Percentiles rank a stretch among this genome's conserved stretches.
Conservation (phyloP, 345 rosid genomes). For the Salix arbutifolia region DNA sequence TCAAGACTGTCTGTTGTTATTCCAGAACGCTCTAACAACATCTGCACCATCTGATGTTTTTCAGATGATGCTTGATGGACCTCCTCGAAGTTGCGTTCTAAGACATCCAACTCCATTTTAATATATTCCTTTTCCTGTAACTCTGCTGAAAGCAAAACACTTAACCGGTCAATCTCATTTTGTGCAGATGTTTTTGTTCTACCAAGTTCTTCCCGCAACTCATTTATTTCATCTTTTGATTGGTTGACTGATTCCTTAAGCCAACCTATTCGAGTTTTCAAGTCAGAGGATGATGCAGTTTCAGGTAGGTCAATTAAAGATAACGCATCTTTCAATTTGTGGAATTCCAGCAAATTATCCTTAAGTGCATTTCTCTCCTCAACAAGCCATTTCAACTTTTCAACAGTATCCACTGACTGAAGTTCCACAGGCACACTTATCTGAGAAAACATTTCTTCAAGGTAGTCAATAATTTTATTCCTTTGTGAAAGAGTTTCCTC, state of each 20-base stretch:
- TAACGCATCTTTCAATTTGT: constrained; percentile 53
- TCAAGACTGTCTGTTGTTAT: constrained; percentile 33
- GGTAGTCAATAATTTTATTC: constrained; percentile 3
- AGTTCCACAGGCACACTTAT: constrained; percentile 15
- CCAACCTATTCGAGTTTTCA: constrained; percentile 60
- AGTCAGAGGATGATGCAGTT: constrained; percentile 44
- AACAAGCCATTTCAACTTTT: constrained; percentile 38
- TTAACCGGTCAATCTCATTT: constrained; percentile 49
- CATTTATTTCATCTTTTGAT: constrained; percentile 45
- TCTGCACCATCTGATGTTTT: constrained; percentile 50
- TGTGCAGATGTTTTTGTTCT: constrained; percentile 40
- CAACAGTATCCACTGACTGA: constrained; percentile 9
- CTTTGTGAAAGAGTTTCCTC: constrained; percentile 20
- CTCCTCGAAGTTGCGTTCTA: constrained; percentile 39
- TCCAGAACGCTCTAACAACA: constrained; percentile 61
- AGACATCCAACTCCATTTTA: constrained; percentile 43
- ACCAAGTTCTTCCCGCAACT: constrained; percentile 47
- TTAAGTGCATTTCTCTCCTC: constrained; percentile 58
- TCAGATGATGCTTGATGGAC: constrained; percentile 40
- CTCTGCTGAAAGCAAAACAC: constrained; percentile 51
- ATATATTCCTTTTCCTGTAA: constrained; percentile 58
- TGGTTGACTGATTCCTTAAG: constrained; percentile 57
- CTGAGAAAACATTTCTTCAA: constrained; percentile 20
- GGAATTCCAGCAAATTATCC: constrained; percentile 43
- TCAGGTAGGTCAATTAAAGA: constrained; percentile 58